These are phyloP conservation scores for Schizopora paradoxa DNA, from an alignment of 1,284 basidiomycete genomes.

Conservation along the genomic window DNA sequence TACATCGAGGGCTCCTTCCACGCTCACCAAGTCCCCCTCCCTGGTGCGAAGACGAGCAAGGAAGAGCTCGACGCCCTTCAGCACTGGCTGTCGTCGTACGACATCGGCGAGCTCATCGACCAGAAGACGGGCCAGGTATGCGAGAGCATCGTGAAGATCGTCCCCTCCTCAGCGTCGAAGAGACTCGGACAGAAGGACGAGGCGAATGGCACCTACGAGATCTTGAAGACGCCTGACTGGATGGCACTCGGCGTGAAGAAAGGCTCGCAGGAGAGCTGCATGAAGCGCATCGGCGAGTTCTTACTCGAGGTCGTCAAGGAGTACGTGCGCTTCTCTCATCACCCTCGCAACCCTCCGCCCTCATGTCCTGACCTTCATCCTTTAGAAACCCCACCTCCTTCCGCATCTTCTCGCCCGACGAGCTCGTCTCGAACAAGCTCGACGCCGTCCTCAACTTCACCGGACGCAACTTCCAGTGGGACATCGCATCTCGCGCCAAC, in stretches of 20 bases:
- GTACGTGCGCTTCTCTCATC: constrained; percentile 32
- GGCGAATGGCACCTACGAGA: constrained; percentile 56
- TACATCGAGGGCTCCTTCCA: constrained; percentile 75
- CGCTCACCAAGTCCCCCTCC: constrained; percentile 79
- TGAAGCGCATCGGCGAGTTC: constrained; percentile 67
- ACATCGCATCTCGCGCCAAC: constrained; percentile 52
- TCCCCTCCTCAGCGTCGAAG: constrained; percentile 50
- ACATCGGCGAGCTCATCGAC: constrained; percentile 57
- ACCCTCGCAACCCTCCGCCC: not conserved
- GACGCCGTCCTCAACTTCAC: constrained; percentile 66
- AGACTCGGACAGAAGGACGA: constrained; percentile 65
- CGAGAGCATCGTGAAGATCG: constrained; percentile 46
- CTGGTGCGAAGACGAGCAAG: constrained; percentile 55
- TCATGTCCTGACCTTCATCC: not conserved
- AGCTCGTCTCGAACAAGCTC: constrained; percentile 86
- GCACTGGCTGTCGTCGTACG: constrained; percentile 67
- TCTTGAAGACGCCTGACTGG: constrained; percentile 67
- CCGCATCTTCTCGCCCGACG: constrained; percentile 90
- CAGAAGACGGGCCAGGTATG: constrained; percentile 41
- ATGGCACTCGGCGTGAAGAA: constrained; percentile 45
- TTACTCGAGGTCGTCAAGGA: constrained; percentile 52
- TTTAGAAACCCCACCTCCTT: constrained; percentile 67
- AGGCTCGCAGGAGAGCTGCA: constrained; percentile 63
- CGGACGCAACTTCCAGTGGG: constrained; percentile 80
- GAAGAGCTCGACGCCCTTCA: constrained; percentile 62